Percentiles rank a stretch among this genome's conserved stretches.
Evolutionary conservation across 163 green algal species (phyloP).

Genomic region (Volvox carteri): DNA sequence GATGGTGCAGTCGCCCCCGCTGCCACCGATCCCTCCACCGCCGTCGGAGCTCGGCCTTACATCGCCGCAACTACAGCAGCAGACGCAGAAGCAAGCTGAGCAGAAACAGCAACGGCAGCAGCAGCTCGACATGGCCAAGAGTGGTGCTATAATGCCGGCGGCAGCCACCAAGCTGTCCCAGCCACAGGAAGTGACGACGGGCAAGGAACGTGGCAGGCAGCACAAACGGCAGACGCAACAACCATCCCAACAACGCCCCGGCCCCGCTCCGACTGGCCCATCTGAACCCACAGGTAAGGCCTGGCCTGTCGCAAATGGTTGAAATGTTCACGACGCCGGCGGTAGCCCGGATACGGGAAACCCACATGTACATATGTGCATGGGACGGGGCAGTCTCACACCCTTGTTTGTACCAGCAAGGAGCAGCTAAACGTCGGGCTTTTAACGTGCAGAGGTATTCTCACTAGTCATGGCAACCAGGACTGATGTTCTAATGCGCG

Average conservation of each 20-base stretch:
- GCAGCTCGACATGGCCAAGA: too few species aligned
- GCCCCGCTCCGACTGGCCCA: not conserved
- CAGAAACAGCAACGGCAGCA: not conserved
- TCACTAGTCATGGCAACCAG: too few species aligned
- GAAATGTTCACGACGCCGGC: too few species aligned
- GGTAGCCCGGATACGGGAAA: too few species aligned
- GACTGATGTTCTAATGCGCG: too few species aligned
- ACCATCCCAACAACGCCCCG: too few species aligned
- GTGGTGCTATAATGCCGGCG: not conserved
- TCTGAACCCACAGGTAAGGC: not conserved
- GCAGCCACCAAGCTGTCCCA: not conserved
- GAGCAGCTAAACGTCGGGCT: too few species aligned
- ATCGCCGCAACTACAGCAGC: not conserved
- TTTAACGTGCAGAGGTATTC: too few species aligned
- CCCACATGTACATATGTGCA: too few species aligned
- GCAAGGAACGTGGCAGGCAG: not conserved
- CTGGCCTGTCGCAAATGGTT: too few species aligned
- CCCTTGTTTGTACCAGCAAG: too few species aligned
- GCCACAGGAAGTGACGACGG: not conserved
- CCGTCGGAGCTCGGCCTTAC: not conserved
- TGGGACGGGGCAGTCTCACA: too few species aligned
- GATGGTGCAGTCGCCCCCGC: conserved; percentile 1
- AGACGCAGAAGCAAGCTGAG: not conserved
- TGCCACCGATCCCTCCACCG: not conserved
- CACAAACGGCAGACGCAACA: not conserved